Base-by-base conservation (phyloP, 768 basidiomycete species). In the Termitomyces bulborhizus region DNA sequence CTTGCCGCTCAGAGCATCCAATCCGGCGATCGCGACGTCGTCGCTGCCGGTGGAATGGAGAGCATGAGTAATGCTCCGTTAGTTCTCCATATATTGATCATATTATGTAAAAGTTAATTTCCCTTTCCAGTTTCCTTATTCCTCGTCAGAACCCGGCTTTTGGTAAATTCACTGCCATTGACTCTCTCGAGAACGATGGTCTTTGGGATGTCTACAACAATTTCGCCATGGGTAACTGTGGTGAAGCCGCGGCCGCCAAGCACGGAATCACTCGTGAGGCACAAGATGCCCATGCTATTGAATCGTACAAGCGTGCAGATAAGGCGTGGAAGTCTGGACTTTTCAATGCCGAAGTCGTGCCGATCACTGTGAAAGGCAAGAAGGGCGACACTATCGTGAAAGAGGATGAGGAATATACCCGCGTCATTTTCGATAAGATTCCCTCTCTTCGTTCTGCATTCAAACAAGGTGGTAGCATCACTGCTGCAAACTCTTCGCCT, bases 31-130 rank as follows among this genome's bases (percentile, higher is more conserved):
- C 85, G 88, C 57, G 83, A 73, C 40, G 82, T 97, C 48, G 88
- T 97, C 62, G 92, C 85, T 26, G 95, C 95, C 54, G 97, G 97
- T 62, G 97, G 97, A 57, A 97, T 93, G 93, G 97, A 99, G 76
- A 94, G 91, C 76, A 99, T 99, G 97, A 95, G 91, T 69, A 90
- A 98, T 63, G 93, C 94, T 48, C 97, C 97, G 94, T 98, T 68
- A 66, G 96, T 52, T 34, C 0, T 16, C 21, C 31, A 29, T 29
- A 13, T 32, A 26, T 84, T 42, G 26, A 40, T 9, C 63, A 41
- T 43, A n/a, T 56, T 11, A 37, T 37, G 36, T 37, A 37, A 26
- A 18, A 7, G 12, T 40, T 54, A 51, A 57, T 21, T 3, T 27
- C 3, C 44, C 37, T 46, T 40, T 53, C 40, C 59, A 90, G 91